A percentile compares a stretch with the other conserved stretches of the same genome.
Evolutionary conservation across 768 basidiomycete genomes (phyloP).

Genomic region (Amanita pallidorosea): DNA sequence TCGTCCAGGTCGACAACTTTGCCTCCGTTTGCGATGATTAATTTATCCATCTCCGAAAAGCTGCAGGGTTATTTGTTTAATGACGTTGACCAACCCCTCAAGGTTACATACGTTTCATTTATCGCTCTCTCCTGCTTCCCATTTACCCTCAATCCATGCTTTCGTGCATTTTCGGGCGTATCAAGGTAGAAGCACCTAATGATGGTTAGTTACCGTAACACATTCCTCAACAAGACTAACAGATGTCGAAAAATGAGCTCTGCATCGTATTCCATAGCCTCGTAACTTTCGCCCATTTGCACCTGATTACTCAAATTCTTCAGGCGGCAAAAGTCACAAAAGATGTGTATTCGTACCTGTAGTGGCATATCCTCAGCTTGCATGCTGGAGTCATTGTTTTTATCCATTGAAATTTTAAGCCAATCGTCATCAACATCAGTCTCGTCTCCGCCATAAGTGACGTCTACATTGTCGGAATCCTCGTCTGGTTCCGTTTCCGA

Average conservation of each 20-base stretch:
- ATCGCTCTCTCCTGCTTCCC: conserved; percentile 43
- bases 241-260: conserved; percentile 75
- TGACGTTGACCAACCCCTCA: background rate
- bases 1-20: conserved; percentile 57
- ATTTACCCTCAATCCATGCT: conserved; percentile 51
- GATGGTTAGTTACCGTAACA: conserved; percentile 2
- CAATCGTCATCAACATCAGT: conserved; percentile 9
- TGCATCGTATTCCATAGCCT: conserved; percentile 70
- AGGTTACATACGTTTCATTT: conserved; percentile 31
- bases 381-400: conserved; percentile 14
- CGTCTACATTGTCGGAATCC: conserved; percentile 56
- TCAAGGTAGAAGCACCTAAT: conserved; percentile 84
- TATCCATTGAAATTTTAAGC: conserved; percentile 4
- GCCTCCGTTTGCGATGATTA: conserved; percentile 66
- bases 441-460: conserved; percentile 15
- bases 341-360: background rate
- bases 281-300: conserved; percentile 63
- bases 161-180: conserved; percentile 58
- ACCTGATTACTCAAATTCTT: conserved; percentile 18
- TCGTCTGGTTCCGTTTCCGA: conserved; percentile 45
- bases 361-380: background rate
- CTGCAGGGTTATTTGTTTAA: conserved; percentile 23
- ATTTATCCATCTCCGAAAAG: conserved; percentile 36
- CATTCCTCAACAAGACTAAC: conserved; percentile 29
- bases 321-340: background rate